phyloP scores from a whole-genome alignment of 2,329 filamentous ascomycete genomes.

The Ascomycota sp. region DNA sequence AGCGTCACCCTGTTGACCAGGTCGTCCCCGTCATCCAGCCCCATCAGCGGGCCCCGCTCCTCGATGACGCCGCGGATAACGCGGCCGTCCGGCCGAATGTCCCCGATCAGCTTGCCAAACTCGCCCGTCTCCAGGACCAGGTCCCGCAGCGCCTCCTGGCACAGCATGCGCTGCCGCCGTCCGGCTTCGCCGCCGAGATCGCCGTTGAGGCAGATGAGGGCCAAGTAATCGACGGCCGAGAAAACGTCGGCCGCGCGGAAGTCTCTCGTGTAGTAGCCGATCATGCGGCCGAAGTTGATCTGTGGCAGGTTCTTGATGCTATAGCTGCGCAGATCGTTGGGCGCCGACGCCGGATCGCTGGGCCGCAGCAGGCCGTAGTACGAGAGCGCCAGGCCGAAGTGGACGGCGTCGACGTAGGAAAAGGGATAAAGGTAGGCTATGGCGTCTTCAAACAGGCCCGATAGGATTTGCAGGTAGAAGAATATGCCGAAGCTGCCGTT shows the following conservation, averaged over 20 bases:
- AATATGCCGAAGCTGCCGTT: slow-evolving; percentile 70
- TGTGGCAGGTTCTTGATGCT: slow-evolving; percentile 54
- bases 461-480: slow-evolving; percentile 79
- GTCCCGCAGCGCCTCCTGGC: slow-evolving; percentile 82
- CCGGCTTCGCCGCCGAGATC: slow-evolving; percentile 59
- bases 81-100: slow-evolving; percentile 69
- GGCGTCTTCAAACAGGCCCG: slow-evolving; percentile 87
- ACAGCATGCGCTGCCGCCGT: slow-evolving; percentile 58
- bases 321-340: slow-evolving; percentile 47
- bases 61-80: slow-evolving; percentile 78
- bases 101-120: slow-evolving; percentile 82
- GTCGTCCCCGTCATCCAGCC: slow-evolving; percentile 57
- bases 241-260: slow-evolving; percentile 82
- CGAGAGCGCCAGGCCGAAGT: slow-evolving; percentile 76
- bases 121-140: slow-evolving; percentile 92
- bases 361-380: slow-evolving; percentile 83
- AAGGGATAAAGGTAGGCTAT: slow-evolving; percentile 81
- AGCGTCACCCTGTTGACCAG: slow-evolving; percentile 85
- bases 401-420: slow-evolving; percentile 81
- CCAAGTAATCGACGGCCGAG: slow-evolving; percentile 82
- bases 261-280: slow-evolving; percentile 88
- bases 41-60: slow-evolving; percentile 63
- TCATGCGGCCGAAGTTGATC: slow-evolving; percentile 83
- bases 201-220: slow-evolving; percentile 76
- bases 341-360: slow-evolving; percentile 55